Evolutionary conservation across 495 filamentous ascomycete genomes (phyloP).

Genomic region (Aspergillus incahuasiensis): DNA sequence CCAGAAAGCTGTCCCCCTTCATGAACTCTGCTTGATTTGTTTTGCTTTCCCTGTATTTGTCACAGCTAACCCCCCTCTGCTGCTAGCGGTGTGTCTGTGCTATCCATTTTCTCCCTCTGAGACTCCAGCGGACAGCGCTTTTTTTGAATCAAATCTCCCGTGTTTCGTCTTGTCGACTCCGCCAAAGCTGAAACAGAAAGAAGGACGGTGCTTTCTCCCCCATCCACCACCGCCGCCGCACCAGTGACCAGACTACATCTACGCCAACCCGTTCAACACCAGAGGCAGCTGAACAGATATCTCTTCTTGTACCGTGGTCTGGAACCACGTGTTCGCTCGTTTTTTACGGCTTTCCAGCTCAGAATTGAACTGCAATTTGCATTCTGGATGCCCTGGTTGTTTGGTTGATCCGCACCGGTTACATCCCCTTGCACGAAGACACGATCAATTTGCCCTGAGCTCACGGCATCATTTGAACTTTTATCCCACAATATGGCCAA

Average conservation of each 20-base stretch:
- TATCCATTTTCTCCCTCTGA: not conserved
- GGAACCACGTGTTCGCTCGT: constrained; percentile 11
- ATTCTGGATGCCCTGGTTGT: not conserved
- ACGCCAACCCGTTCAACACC: not conserved
- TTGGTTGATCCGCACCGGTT: constrained; percentile 5
- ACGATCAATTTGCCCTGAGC: constrained; percentile 18
- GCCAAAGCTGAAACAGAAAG: constrained; percentile 1
- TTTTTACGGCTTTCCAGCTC: not conserved
- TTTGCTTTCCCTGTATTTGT: constrained; percentile 7
- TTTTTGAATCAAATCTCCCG: not conserved
- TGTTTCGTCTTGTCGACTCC: not conserved
- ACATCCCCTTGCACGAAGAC: constrained; percentile 18
- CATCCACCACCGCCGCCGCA: not conserved
- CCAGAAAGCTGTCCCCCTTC: not conserved
- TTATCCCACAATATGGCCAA: constrained; percentile 30
- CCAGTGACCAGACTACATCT: not conserved
- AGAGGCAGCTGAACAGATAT: not conserved
- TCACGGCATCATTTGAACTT: constrained; percentile 13
- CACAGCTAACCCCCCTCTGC: not conserved
- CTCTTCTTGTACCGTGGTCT: not conserved
- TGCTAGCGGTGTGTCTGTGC: not conserved
- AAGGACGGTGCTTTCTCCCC: not conserved
- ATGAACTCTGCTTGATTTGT: constrained; percentile 1
- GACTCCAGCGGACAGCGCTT: not conserved
- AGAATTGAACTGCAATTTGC: not conserved